phyloP scores from a whole-genome alignment of 2,329 filamentous ascomycete species.

The Cryphonectria carpinicola region DNA sequence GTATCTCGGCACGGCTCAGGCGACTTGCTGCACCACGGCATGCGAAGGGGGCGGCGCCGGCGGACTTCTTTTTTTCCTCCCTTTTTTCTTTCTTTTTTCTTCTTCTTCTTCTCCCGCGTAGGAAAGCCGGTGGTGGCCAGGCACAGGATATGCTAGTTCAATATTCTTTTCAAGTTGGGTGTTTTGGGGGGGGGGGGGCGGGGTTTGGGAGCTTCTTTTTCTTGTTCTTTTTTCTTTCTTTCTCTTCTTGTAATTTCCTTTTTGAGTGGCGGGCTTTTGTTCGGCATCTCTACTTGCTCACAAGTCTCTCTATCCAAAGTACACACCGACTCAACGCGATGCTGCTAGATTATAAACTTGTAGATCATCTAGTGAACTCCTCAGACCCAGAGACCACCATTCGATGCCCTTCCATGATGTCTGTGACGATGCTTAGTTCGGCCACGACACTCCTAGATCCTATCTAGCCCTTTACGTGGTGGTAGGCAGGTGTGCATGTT shows the following conservation, averaged over 20 bases:
- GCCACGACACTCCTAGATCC: neutral
- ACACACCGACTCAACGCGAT: neutral
- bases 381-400: neutral
- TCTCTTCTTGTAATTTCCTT: neutral
- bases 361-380: neutral
- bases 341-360: neutral
- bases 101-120: neutral
- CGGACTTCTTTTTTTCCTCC: no score
- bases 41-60: neutral
- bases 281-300: neutral
- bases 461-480: neutral
- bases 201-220: neutral
- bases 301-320: neutral
- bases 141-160: neutral
- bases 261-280: neutral
- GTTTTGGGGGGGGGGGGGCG: no score
- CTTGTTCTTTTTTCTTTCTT: neutral
- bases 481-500: neutral
- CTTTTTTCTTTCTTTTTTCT: no score
- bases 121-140: neutral
- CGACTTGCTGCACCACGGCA: neutral
- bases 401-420: neutral
- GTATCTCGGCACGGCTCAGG: neutral
- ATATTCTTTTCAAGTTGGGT: neutral
- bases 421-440: neutral